Evolutionary conservation across 2,329 filamentous ascomycete genomes (phyloP).

Genomic region (Cytospora piceae): DNA sequence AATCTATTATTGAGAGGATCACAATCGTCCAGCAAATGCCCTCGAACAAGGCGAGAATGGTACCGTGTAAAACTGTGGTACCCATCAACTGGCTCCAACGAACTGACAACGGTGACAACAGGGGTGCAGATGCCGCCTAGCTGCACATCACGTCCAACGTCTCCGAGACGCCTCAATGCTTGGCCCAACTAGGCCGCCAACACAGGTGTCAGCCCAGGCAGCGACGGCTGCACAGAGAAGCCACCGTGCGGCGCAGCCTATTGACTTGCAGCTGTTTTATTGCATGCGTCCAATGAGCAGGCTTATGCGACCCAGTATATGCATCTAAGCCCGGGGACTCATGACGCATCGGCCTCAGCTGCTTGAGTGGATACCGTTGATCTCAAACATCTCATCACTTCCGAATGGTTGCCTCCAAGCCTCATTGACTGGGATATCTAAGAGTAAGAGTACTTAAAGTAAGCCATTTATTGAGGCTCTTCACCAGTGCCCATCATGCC

Average conservation of each 20-base stretch:
- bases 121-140: background rate
- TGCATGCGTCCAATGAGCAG: slow-evolving; percentile 8
- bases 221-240: slow-evolving; percentile 11
- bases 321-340: slow-evolving; percentile 8
- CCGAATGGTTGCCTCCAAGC: slow-evolving; percentile 11
- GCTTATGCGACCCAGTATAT: background rate
- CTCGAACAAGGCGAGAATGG: background rate
- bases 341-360: slow-evolving; percentile 13
- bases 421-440: slow-evolving; percentile 9
- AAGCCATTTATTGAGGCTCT: slow-evolving; percentile 7
- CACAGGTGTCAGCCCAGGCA: slow-evolving; percentile 9
- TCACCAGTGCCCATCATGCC: background rate
- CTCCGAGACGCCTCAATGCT: background rate
- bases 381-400: slow-evolving; percentile 11
- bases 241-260: slow-evolving; percentile 20
- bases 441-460: background rate
- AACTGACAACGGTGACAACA: too few relatives aligned
- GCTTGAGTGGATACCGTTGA: slow-evolving; percentile 17
- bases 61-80: background rate
- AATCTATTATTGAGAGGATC: background rate
- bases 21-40: background rate
- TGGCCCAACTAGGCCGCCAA: slow-evolving; percentile 1
- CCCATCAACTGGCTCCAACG: background rate
- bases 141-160: background rate
- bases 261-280: slow-evolving; percentile 5